Percentiles rank a stretch among this genome's conserved stretches.
Evolutionary conservation across 2,329 filamentous ascomycete species (phyloP).

Genomic region (Alternaria triticina): DNA sequence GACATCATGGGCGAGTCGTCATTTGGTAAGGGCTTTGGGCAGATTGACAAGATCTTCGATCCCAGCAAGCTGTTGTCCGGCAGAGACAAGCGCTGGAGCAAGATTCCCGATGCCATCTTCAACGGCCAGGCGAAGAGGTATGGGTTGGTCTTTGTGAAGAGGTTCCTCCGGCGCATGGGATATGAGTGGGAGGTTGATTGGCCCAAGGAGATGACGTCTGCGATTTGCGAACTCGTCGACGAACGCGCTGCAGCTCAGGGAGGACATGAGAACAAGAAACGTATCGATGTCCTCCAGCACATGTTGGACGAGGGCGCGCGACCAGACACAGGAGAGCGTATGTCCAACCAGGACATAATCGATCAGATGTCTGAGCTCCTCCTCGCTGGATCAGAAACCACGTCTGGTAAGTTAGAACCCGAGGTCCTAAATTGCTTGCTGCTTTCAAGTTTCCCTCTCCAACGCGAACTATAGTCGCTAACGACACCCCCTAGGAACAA

Average conservation of each 20-base stretch:
- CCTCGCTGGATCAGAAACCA: not conserved
- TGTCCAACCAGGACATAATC: conserved; percentile 1
- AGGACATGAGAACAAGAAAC: not conserved
- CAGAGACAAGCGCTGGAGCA: not conserved
- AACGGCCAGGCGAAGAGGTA: not conserved
- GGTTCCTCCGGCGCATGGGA: not conserved
- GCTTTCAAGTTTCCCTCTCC: not conserved
- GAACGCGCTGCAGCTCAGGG: conserved; percentile 1
- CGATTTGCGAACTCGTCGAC: conserved; percentile 3
- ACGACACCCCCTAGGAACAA: not conserved
- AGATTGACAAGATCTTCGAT: conserved; percentile 5
- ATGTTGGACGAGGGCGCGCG: conserved; percentile 2
- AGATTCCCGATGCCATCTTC: not conserved
- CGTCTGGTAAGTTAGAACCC: not conserved
- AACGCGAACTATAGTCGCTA: not conserved
- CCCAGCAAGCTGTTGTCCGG: not conserved
- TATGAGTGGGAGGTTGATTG: conserved; percentile 2
- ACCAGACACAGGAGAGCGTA: conserved; percentile 1
- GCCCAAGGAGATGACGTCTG: conserved; percentile 3
- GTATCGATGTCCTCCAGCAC: conserved; percentile 2
- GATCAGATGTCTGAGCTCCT: conserved; percentile 3
- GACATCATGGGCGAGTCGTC: conserved; percentile 4
- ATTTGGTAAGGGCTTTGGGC: conserved; percentile 1
- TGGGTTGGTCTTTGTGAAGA: conserved; percentile 1
- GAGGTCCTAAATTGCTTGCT: not conserved